Evolutionary conservation across 441 rosid species (phyloP), one percentile per base, ranked within the genome.

Genomic region (Eutrema salsugineum): DNA sequence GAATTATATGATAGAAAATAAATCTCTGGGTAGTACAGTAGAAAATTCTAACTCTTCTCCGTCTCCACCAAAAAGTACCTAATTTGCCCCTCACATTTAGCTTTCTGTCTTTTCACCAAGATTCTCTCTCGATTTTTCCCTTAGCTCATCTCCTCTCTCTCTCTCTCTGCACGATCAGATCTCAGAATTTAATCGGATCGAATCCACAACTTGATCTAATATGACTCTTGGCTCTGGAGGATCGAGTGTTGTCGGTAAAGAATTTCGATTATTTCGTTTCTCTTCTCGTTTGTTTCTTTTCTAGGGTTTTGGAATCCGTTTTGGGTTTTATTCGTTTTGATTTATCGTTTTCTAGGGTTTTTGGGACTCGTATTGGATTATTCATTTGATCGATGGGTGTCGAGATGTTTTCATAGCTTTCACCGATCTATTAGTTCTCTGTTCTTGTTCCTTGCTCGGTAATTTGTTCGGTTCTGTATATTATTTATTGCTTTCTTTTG

Each of bases 181-280:
- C 86, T 77, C 76, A 5, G 2, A 42, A 11, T 36, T 53, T 10
- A 33, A 24, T 74, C 58, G 78, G 27, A 72, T 17, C 66, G 17
- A 70, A 58, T 11, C 71, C 32, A 28, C 60, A 46, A 24, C 24
- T 39, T 76, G 65, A 69, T 59, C 78, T 66, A 20, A 78, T 83
- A 93, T 94, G 98, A 87, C 97, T 86, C 94, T 93, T 77, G 94
- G 97, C 84, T 91, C 98, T 42, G 98, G 91, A 81, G 98, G 94
- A 94, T 94, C 98, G 47, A 85, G 97, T 79, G 96, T 91, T 79
- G 98, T 94, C 63, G 98, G 98, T 91, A 38, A 81, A 85, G 3
- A 51, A 32, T 67, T 67, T 70, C 63, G 57, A 39, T 63, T 48
- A 40, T 48, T 8, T 53, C 57, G 38, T 15, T 33, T 64, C 40